Base-by-base conservation (phyloP, 2,329 filamentous ascomycete species). In the Elsinoe fawcettii region DNA sequence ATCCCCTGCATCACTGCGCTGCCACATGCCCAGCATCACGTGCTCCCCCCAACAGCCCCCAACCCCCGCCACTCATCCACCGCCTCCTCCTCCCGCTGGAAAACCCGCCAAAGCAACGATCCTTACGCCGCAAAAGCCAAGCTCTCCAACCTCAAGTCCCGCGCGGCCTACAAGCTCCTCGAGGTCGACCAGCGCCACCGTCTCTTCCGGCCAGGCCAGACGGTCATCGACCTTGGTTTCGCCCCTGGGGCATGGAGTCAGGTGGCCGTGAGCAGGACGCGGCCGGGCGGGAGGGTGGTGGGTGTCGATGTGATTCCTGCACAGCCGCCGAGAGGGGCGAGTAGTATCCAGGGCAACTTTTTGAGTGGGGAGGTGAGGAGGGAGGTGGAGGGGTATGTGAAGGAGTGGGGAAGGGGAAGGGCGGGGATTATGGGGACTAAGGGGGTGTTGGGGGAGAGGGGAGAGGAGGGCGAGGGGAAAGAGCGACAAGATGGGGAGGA, bases 221-320 rank as follows among this genome's bases (percentile, higher is more conserved):
- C 89, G 0, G 86, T 99, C 1, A 84, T 99, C 54, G 93, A 99
- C 73, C 76, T 99, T 63, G 88, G 88, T 34, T 95, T 87, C 70
- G 89, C 89, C 9, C 81, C 81, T 5, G 81, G 81, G 4, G 81
- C 79, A 23, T 84, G 81, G 82, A 83, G 79, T 36, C 66, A 95
- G 84, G 90, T 97, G 34, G 93, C 93, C 16, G 75, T 87, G 32
- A 86, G 89, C 60, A 81, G 84, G 55, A 95, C 89, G 3, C 79
- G 81, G 60, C 91, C 91, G 0, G 73, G 80, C 46, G 90, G 91
- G 7, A 82, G 86, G 43, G 85, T 99, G 11, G 77, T 99, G 25
- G 95, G 93, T 9, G 92, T 99, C 66, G 93, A 99, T 70, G 81
- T 99, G 54, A 90, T 99, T 62, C 93, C 93, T 3, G 89, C 90